phyloP scores from a whole-genome alignment of 345 rosid species.

The Aquilaria sinensis region DNA sequence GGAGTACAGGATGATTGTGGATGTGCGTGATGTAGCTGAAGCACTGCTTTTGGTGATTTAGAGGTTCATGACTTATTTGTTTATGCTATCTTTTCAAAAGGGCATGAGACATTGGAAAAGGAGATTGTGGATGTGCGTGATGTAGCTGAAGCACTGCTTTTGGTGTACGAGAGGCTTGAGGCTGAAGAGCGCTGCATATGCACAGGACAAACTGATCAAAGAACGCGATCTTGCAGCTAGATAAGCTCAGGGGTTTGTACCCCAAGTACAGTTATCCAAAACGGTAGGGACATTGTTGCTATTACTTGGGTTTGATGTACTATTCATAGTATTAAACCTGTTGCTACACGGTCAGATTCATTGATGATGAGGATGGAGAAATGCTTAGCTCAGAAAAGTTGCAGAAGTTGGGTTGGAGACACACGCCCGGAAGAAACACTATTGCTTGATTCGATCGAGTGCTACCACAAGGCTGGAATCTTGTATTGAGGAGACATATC shows the following conservation, averaged over 20 bases:
- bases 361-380: constrained; percentile 15
- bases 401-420: constrained; percentile 53
- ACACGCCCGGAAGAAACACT: constrained; percentile 43
- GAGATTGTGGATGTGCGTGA: constrained; percentile 35
- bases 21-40: constrained; percentile 43
- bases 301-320: neutral
- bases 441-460: constrained; percentile 41
- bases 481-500: constrained; percentile 16
- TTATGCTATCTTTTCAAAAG: too few relatives aligned
- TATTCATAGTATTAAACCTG: neutral
- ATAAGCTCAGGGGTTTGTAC: constrained; percentile 38
- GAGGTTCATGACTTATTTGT: too few relatives aligned
- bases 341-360: constrained; percentile 25
- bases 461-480: constrained; percentile 41
- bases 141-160: constrained; percentile 37
- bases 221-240: constrained; percentile 16
- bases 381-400: constrained; percentile 35
- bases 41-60: constrained; percentile 35
- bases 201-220: constrained; percentile 19
- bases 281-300: constrained; percentile 15
- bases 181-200: constrained; percentile 49
- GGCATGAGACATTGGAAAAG: neutral
- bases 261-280: constrained; percentile 37
- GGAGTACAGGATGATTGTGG: constrained; percentile 9
- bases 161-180: constrained; percentile 39